These are phyloP conservation scores for Ophiosphaerella herpotricha DNA, from an alignment of 2,329 filamentous ascomycete genomes.

Conservation along the genomic window DNA sequence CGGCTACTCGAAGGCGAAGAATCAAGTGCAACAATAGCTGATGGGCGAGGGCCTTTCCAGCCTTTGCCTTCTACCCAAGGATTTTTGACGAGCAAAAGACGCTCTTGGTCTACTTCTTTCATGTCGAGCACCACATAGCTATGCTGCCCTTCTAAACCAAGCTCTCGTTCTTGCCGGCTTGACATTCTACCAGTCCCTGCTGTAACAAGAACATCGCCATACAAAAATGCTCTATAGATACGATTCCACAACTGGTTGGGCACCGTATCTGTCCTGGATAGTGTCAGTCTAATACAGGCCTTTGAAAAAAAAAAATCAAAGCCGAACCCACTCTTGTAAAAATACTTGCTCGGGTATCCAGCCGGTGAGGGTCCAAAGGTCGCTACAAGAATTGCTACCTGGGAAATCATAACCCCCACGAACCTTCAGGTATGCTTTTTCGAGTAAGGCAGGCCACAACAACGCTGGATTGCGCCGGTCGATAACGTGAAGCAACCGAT, in stretches of 20 bases:
- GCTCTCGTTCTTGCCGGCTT: slow-evolving; percentile 72
- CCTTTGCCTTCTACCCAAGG: slow-evolving; percentile 86
- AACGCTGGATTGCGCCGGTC: slow-evolving; percentile 81
- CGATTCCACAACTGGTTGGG: slow-evolving; percentile 77
- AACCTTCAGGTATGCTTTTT: slow-evolving; percentile 96
- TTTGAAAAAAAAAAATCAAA: background rate
- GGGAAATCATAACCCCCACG: slow-evolving; percentile 97
- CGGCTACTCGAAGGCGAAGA: slow-evolving; percentile 19
- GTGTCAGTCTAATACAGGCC: slow-evolving; percentile 9
- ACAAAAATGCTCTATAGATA: slow-evolving; percentile 73
- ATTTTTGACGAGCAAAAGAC: slow-evolving; percentile 85
- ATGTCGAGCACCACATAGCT: slow-evolving; percentile 92
- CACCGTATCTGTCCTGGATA: slow-evolving; percentile 72
- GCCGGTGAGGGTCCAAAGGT: slow-evolving; percentile 88
- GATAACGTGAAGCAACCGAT: slow-evolving; percentile 81
- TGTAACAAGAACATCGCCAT: slow-evolving; percentile 83
- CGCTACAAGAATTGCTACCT: slow-evolving; percentile 94
- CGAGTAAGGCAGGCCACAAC: slow-evolving; percentile 88
- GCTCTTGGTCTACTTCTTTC: slow-evolving; percentile 64
- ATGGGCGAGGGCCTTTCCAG: slow-evolving; percentile 63
- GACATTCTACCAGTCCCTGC: slow-evolving; percentile 87
- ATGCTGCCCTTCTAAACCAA: slow-evolving; percentile 87
- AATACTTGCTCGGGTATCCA: slow-evolving; percentile 98
- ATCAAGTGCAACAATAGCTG: slow-evolving; percentile 19
- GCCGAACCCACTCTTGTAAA: slow-evolving; percentile 66